Evolutionary conservation across 768 basidiomycete genomes (phyloP), one percentile per base, ranked within the genome.

Genomic region (Hericium coralloides): DNA sequence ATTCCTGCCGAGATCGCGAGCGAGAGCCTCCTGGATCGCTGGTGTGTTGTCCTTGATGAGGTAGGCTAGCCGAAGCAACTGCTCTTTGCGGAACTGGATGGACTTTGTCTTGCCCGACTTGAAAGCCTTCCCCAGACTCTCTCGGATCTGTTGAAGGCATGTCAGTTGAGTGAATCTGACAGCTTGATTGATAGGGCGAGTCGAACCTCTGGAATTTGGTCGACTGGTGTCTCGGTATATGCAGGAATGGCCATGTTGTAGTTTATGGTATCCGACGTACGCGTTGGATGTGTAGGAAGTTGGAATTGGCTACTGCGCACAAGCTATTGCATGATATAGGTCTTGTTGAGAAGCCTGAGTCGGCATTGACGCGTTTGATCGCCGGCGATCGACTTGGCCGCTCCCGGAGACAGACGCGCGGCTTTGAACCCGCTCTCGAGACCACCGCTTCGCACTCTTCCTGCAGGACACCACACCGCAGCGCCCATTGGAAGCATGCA

Each of bases 51-150:
- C 90, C 66, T 88, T 76, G 63, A 91, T 31, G 61, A 89, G 70
- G 66, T 89, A 87, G 8, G 77, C 83, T 12, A 94, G 77, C 64
- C 85, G 80, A n/a, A 84, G 76, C 23, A 94, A 75, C 70, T 92
- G 89, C 47, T 82, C 77, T 69, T 84, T 91, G 64, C 92, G 77
- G 65, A 77, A 89, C 12, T 76, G 76, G 55, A 92, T 73, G n/a
- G 80, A 69, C 64, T 73, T 83, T 43, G 82, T 79, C 66, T 84
- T 89, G 15, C 88, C 87, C 1, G 81, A 70, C 31, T 70, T 71
- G 69, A 90, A 92, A 5, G 78, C 79, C n/a, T 73, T 71, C 25
- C 70, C 73, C 20, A 92, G 72, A 48, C 74, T 72, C 23, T 73
- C 72, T 55, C 81, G 80, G 56, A 85, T 81, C 87, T 89, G 61